Percentiles rank a stretch among this genome's conserved stretches.
phyloP scores from a whole-genome alignment of 1,139 yeast species.

The Geotrichum citri-aurantii region DNA sequence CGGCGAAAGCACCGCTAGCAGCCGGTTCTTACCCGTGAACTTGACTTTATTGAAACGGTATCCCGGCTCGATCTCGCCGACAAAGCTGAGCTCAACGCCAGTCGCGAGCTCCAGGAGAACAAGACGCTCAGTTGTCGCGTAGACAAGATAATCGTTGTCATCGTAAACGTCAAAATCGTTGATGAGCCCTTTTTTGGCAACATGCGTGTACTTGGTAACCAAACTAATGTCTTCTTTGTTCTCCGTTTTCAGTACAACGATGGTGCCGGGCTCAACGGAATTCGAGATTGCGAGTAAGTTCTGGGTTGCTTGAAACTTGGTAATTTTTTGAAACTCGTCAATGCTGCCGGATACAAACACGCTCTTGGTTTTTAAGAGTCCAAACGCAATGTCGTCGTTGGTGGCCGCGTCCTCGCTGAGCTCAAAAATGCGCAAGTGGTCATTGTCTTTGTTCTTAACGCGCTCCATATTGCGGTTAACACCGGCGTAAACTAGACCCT shows the following conservation, averaged over 20 bases:
- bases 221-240: background rate
- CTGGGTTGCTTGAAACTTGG: constrained; percentile 20
- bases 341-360: constrained; percentile 19
- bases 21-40: constrained; percentile 41
- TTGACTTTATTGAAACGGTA: constrained; percentile 51
- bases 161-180: constrained; percentile 24
- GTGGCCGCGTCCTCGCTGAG: constrained; percentile 32
- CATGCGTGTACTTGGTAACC: constrained; percentile 7
- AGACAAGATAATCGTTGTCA: constrained; percentile 24
- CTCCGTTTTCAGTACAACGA: background rate
- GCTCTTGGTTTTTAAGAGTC: constrained; percentile 5
- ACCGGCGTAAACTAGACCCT: constrained; percentile 16
- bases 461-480: background rate
- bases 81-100: constrained; percentile 23
- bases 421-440: constrained; percentile 63
- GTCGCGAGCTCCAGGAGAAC: constrained; percentile 23
- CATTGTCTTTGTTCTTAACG: constrained; percentile 25
- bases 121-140: constrained; percentile 22
- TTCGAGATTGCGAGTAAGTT: constrained; percentile 23
- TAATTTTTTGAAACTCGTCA: constrained; percentile 31
- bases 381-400: background rate
- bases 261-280: constrained; percentile 5
- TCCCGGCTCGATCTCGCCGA: constrained; percentile 11
- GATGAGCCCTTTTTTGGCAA: constrained; percentile 15
- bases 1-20: constrained; percentile 15